Conservation (phyloP, 2,329 filamentous ascomycete genomes). For the Raffaelea arxii region DNA sequence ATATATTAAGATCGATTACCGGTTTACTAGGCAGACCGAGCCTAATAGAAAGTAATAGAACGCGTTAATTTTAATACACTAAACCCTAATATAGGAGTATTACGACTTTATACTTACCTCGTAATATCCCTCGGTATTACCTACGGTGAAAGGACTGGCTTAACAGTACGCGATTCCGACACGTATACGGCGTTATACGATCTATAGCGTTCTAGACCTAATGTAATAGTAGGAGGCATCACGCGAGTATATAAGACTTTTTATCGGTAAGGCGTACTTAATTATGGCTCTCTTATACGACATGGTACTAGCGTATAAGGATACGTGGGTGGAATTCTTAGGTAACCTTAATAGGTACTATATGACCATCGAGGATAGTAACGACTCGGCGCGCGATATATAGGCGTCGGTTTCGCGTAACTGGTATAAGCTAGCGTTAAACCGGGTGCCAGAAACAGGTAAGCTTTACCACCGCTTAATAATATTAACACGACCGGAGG, state of each 20-base stretch:
- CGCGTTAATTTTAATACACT: conserved; percentile 69
- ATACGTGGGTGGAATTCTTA: conserved; percentile 89
- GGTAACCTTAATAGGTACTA: conserved; percentile 77
- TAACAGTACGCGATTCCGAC: conserved; percentile 85
- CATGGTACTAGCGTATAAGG: conserved; percentile 70
- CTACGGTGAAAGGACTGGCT: conserved; percentile 57
- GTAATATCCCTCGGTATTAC: conserved; percentile 72
- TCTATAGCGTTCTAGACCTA: conserved; percentile 74
- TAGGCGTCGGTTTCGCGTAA: conserved; percentile 73
- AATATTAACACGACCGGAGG: conserved; percentile 61
- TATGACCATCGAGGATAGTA: conserved; percentile 86
- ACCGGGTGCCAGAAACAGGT: conserved; percentile 65
- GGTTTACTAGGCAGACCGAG: conserved; percentile 30
- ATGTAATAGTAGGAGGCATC: conserved; percentile 65
- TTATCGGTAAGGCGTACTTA: conserved; percentile 80
- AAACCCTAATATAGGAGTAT: conserved; percentile 71
- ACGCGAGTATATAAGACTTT: conserved; percentile 81
- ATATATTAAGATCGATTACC: conserved; percentile 72
- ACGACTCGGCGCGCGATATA: conserved; percentile 62
- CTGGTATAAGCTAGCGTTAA: conserved; percentile 79
- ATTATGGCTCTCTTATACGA: conserved; percentile 86
- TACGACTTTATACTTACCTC: conserved; percentile 80
- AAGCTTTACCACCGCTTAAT: conserved; percentile 83
- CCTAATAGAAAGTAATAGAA: conserved; percentile 69
- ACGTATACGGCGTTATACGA: conserved; percentile 88